Evolutionary conservation across 2,329 filamentous ascomycete genomes (phyloP).

Genomic region (Paramyrothecium sp.): DNA sequence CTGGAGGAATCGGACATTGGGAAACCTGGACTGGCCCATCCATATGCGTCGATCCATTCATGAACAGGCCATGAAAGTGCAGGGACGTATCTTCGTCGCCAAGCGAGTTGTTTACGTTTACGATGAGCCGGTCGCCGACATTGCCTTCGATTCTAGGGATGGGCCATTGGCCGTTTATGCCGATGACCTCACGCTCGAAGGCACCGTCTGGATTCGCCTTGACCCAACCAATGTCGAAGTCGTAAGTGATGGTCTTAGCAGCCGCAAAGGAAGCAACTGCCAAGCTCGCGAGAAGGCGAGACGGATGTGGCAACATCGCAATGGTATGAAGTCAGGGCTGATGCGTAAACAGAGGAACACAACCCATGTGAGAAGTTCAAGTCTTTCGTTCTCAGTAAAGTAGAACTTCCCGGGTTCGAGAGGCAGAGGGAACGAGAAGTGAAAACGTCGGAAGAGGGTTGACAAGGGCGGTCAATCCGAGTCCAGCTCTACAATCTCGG

Average conservation of each 20-base stretch:
- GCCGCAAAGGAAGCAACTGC: not conserved
- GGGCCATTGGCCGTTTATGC: slow-evolving; percentile 76
- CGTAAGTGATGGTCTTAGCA: slow-evolving; percentile 26
- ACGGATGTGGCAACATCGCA: not conserved
- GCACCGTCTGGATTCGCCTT: slow-evolving; percentile 67
- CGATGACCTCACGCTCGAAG: slow-evolving; percentile 65
- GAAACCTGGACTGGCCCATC: slow-evolving; percentile 67
- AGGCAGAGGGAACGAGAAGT: not conserved
- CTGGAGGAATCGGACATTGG: slow-evolving; percentile 66
- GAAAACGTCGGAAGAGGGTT: not conserved
- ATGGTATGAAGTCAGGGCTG: not conserved
- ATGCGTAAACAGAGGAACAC: not conserved
- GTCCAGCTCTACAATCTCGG: not conserved
- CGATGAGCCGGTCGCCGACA: slow-evolving; percentile 59
- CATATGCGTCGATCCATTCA: slow-evolving; percentile 67
- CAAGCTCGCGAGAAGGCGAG: not conserved
- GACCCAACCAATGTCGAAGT: slow-evolving; percentile 73
- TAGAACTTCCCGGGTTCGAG: not conserved
- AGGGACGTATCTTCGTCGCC: slow-evolving; percentile 63
- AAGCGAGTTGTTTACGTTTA: slow-evolving; percentile 58
- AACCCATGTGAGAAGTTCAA: not conserved
- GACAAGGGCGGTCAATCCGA: not conserved
- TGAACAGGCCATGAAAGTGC: slow-evolving; percentile 71
- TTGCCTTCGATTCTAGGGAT: slow-evolving; percentile 63
- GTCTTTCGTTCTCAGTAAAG: not conserved